phyloP scores from a whole-genome alignment of 2,329 filamentous ascomycete species.

The Diaporthe nobilis region DNA sequence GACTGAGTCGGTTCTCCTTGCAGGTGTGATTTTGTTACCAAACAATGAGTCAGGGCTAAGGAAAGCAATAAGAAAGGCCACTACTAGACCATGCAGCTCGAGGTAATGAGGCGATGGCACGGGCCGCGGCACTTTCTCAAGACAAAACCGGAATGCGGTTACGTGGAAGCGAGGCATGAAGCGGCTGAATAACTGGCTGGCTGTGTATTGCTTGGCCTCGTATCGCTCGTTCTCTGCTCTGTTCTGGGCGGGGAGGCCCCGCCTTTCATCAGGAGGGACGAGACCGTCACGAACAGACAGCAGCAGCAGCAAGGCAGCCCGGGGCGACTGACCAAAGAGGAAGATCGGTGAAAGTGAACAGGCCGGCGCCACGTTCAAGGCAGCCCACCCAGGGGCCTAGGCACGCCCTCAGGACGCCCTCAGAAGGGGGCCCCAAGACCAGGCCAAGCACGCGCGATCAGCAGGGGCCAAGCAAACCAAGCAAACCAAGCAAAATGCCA shows the following conservation, averaged over 20 bases:
- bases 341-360: constrained; percentile 6
- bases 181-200: constrained; percentile 24
- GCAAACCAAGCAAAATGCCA: constrained; percentile 39
- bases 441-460: constrained; percentile 22
- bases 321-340: background rate
- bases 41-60: constrained; percentile 14
- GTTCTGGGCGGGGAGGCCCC: constrained; percentile 21
- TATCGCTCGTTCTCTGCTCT: constrained; percentile 1
- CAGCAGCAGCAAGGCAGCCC: background rate
- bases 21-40: background rate
- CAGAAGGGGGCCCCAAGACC: constrained; percentile 19
- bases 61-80: background rate
- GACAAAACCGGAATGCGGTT: constrained; percentile 15
- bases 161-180: constrained; percentile 15
- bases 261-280: background rate
- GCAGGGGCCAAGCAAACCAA: constrained; percentile 35
- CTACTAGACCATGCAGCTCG: background rate
- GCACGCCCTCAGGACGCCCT: constrained; percentile 16
- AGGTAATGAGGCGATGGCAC: background rate
- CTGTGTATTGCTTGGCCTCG: constrained; percentile 19
- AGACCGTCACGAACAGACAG: background rate
- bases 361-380: constrained; percentile 21
- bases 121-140: background rate
- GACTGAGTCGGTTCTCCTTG: background rate
- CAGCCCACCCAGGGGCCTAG: constrained; percentile 5